phyloP scores from a whole-genome alignment of 2,329 filamentous ascomycete genomes.

The Alternaria atra region DNA sequence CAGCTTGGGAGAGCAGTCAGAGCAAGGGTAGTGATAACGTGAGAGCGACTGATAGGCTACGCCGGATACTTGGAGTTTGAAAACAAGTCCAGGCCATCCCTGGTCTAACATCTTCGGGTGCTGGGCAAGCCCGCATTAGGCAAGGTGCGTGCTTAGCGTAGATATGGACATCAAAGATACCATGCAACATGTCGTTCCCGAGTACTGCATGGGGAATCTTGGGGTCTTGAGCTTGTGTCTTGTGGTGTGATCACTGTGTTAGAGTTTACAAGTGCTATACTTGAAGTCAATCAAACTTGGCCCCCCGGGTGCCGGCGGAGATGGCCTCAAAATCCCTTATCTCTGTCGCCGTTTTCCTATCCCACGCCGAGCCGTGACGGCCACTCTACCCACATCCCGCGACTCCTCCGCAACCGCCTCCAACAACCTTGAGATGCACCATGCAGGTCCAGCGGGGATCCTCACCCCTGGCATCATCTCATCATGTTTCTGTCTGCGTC shows the following conservation, averaged over 20 bases:
- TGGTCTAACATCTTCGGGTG: not conserved
- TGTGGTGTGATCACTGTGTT: constrained; percentile 5
- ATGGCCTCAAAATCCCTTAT: constrained; percentile 2
- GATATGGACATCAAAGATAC: constrained; percentile 11
- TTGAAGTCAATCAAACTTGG: not conserved
- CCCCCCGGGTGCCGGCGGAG: not conserved
- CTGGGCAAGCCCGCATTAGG: constrained; percentile 2
- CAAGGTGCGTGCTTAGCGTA: constrained; percentile 10
- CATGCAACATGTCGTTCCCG: constrained; percentile 7
- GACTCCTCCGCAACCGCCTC: constrained; percentile 11
- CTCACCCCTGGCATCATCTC: constrained; percentile 7
- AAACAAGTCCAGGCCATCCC: constrained; percentile 15
- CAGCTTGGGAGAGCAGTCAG: constrained; percentile 7
- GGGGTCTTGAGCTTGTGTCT: not conserved
- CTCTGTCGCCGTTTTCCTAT: not conserved
- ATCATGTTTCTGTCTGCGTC: constrained; percentile 5
- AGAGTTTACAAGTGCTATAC: not conserved
- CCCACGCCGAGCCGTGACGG: constrained; percentile 10
- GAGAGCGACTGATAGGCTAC: constrained; percentile 26
- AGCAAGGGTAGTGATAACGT: constrained; percentile 28
- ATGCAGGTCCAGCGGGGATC: constrained; percentile 9
- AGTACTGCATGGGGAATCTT: not conserved
- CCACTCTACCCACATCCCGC: constrained; percentile 10
- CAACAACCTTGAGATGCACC: constrained; percentile 2
- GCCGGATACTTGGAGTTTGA: constrained; percentile 1